Base-by-base conservation (phyloP, 352 stramenopile genomes). In the Phytophthora pini region DNA sequence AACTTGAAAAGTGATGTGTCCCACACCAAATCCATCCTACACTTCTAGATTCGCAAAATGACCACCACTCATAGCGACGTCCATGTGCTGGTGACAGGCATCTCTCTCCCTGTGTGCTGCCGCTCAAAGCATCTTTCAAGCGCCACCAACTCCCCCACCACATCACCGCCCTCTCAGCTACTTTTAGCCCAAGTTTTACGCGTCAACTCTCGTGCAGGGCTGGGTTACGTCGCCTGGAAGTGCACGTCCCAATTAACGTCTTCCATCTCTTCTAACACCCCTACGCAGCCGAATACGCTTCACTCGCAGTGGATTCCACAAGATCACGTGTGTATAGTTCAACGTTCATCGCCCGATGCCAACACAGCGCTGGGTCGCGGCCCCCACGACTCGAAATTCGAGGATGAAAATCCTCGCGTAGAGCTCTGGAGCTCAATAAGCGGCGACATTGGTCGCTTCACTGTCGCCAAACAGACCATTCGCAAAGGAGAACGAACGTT, bases 391-490 rank as follows among this genome's bases (percentile, higher is more conserved):
- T 44, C 56, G 22, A 61, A 60, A 43, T 68, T 69, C 38, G 61
- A 65, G 24, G 27, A 41, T 11, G 49, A 71, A 22, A 79, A 73
- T 34, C 58, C 66, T 62, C 43, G 11, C 11, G 61, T 72, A 10
- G 53, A 54, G 9, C 61, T 78, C 32, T 78, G 66, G 70, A 61
- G 43, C n/a, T 48, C 54, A 5, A 45, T 24, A 51, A 52, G 22
- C 48, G 29, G 57, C 34, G 10, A 34, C 9, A 64, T 72, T 11
- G 75, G 77, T 0, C 77, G 77, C n/a, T 78, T 86, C 48, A 65
- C 61, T 3, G 65, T 75, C 29, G 73, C 76, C 3, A 74, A 56
- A 26, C 46, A 60, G 2, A 11, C 8, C 3, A 78, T 89, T 43
- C 34, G 8, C 8, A 31, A 12, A 5, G 80, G 83, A 26, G 40